Evolutionary conservation across 345 rosid genomes (phyloP).

Genomic region (Erucastrum elatum): DNA sequence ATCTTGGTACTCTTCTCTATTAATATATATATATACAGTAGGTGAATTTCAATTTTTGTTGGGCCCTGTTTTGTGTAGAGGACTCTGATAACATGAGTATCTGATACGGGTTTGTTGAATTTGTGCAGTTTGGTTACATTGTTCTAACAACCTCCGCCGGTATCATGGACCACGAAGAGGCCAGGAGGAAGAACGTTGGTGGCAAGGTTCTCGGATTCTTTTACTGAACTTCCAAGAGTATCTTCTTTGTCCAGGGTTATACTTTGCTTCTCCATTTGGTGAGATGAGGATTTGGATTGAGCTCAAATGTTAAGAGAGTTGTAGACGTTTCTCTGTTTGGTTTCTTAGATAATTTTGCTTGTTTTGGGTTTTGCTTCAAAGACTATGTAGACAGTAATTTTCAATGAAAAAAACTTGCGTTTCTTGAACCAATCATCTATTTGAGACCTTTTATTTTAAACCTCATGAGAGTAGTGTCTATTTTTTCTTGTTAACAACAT

Average conservation of each 20-base stretch:
- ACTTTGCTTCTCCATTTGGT: conserved; percentile 29
- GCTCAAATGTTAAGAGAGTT: conserved; percentile 25
- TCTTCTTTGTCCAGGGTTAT: background rate
- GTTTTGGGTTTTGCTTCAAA: conserved; percentile 9
- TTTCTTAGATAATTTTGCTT: conserved; percentile 23
- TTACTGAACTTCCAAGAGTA: conserved; percentile 41
- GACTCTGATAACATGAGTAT: background rate
- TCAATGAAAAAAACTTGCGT: conserved; percentile 1
- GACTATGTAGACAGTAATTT: conserved; percentile 29
- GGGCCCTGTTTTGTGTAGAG: background rate
- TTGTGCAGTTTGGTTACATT: conserved; percentile 66
- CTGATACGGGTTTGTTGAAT: background rate
- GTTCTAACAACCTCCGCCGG: conserved; percentile 84
- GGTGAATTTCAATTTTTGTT: too few relatives aligned
- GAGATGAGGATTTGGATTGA: conserved; percentile 28
- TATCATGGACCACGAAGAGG: conserved; percentile 89
- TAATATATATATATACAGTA: too few relatives aligned
- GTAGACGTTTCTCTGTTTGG: conserved; percentile 21
- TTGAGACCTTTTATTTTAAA: background rate
- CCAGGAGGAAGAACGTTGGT: conserved; percentile 84
- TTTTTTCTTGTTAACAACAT: too few relatives aligned
- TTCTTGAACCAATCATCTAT: conserved; percentile 6
- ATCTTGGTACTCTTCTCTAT: background rate
- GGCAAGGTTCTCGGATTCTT: conserved; percentile 89
- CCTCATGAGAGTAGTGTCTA: background rate